Base-by-base conservation (phyloP, 2,329 filamentous ascomycete species). In the Phialemoniopsis sp. region DNA sequence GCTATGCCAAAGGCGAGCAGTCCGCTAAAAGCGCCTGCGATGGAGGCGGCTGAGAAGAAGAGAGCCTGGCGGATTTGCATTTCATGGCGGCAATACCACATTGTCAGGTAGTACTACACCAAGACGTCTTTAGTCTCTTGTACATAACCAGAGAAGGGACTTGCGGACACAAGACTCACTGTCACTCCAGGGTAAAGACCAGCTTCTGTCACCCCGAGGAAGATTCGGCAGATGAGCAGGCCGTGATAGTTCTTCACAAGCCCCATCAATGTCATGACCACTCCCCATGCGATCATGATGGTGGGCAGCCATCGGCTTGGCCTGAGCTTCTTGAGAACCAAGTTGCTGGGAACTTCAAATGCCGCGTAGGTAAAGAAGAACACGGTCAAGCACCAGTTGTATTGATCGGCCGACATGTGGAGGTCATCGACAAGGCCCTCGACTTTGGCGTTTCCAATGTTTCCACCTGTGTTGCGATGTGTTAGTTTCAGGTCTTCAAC, bases 311-410 rank as follows among this genome's bases (percentile, higher is more conserved):
- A 85, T 39, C 77, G 66, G 18, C 75, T 77, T 1, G 82, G 80
- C 7, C 72, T 70, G 40, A 82, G 63, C 54, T 77, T 78, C 60
- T 83, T 83, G 40, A 85, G 66, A n/a, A 84, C 62, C 29, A 83
- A 69, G 51, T 85, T 85, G 40, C 75, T 80, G 1, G 81, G 81
- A 6, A 85, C 73, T 54, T 85, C 81, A 55, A 84, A 83, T 6
- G 84, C 68, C 3, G 84, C 72, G 55, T 93, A 94, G 2, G 83
- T 83, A 46, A 91, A 78, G 68, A 91, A 93, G 68, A 94, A 93
- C 44, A 89, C 77, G 5, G 71, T 72, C 6, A 85, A 68, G 36
- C 79, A 74, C 51, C 78, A 71, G 59, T 89, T 90, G 62, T 89
- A 93, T 55, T 89, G 73, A 41, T 78, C 71, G 5, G 73, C 58